Evolutionary conservation across 345 rosid genomes (phyloP), one percentile per base, ranked within the genome.

Genomic region (Rubroshorea leprosula): DNA sequence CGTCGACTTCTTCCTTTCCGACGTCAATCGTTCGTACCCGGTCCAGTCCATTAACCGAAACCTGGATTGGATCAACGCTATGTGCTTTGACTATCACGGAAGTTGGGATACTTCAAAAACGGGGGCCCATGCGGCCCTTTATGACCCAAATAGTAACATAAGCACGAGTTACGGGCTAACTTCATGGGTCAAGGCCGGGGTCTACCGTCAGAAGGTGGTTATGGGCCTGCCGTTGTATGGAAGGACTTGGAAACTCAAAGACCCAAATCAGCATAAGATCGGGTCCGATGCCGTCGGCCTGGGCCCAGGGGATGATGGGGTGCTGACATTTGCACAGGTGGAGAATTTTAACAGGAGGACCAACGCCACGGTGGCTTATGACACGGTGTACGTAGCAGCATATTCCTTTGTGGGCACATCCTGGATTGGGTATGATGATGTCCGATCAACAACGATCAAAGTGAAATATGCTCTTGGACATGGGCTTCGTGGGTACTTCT

Each of bases 401-500:
- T 81, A 84, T 43, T 79, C 90, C 0, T 77, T 51, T 23, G 66
- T 29, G 0, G 76, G 76, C 20, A 25, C 69, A 20, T 9, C 68
- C 0, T 81, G 83, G 87, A 43, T 79, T 17, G 78, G 83, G 1
- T 81, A 77, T 7, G 86, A 84, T 38, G 77, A 66, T 10, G 41
- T 54, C 1, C 13, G 22, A 3, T 74, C 84, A 1, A 23, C 76
- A 0, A 67, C 72, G 5, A 27, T 49, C 1, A 84, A 84, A 57
- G 16, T 84, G 14, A 57, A 54, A 31, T 77, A 61, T 21, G 90
- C 86, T 18, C 73, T 71, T 57, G 76, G 72, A 6, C 78, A 61
- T 18, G 60, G 84, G 51, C 79, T 84, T 58, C 75, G 90, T 11
- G 90, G 90, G 16, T 83, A 80, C 41, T 84, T 84, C 78, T 79